These are phyloP conservation scores for Xylaria sp. DNA, from an alignment of 2,329 filamentous ascomycete genomes.

Conservation along the genomic window DNA sequence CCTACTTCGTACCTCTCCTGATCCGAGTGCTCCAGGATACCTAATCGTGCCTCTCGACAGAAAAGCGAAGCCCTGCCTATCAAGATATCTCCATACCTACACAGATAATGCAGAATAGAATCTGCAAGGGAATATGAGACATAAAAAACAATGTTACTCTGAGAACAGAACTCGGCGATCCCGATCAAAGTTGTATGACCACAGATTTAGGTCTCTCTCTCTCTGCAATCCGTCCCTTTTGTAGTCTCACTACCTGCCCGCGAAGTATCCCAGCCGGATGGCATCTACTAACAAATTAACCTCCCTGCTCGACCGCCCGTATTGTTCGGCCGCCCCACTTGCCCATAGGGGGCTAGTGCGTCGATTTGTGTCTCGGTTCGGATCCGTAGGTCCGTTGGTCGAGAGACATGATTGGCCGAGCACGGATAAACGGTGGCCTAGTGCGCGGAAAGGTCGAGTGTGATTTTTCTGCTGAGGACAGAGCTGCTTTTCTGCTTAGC, in stretches of 20 bases:
- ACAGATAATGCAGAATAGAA: no score
- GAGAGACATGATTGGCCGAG: neutral
- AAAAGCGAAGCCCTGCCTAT: no score
- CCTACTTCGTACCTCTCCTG: no score
- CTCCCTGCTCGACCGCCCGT: neutral
- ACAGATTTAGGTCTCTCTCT: neutral
- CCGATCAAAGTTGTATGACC: neutral
- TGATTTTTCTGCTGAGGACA: no score
- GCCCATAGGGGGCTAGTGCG: neutral
- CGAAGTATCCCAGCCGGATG: no score
- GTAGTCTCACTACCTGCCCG: no score
- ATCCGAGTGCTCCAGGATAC: no score
- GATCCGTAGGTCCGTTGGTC: neutral
- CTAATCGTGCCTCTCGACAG: no score
- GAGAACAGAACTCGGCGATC: neutral
- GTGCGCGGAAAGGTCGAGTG: no score
- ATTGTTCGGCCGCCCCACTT: neutral
- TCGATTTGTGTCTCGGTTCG: neutral
- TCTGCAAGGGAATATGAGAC: neutral
- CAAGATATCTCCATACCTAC: no score
- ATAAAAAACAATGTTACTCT: neutral
- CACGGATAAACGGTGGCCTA: neutral
- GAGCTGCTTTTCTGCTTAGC: no score
- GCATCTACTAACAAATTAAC: neutral
- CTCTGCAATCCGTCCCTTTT: no score